These are phyloP conservation scores for Leucosporidium scottii DNA, from an alignment of 768 basidiomycete genomes.

Conservation along the genomic window DNA sequence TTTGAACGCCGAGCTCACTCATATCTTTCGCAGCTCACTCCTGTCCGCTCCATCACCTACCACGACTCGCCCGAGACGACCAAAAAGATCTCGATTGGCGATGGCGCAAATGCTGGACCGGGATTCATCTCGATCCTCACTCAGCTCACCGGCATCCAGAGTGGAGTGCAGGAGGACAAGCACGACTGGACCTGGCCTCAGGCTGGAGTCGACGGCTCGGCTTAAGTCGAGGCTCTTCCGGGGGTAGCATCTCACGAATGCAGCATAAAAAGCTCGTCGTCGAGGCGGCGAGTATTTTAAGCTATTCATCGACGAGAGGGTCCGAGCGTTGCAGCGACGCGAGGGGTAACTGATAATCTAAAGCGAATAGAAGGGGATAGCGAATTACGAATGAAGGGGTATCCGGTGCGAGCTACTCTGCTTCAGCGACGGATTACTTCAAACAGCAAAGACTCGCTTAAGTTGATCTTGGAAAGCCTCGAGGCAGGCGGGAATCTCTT, in stretches of 20 bases:
- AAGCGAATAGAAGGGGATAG: too few relatives aligned
- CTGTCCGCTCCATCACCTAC: slow-evolving; percentile 37
- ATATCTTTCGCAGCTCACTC: slow-evolving; percentile 15
- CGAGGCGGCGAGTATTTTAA: too few relatives aligned
- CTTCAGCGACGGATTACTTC: too few relatives aligned
- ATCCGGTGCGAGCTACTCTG: too few relatives aligned
- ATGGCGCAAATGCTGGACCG: slow-evolving; percentile 35
- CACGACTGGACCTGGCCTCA: slow-evolving; percentile 29
- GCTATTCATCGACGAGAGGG: too few relatives aligned
- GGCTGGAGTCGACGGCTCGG: slow-evolving; percentile 29
- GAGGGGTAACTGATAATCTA: too few relatives aligned
- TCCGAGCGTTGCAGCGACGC: too few relatives aligned
- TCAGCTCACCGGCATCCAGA: slow-evolving; percentile 35
- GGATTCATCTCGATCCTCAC: slow-evolving; percentile 32
- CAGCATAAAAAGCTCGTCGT: too few relatives aligned
- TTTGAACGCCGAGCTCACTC: neutral
- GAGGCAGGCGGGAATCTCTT: slow-evolving; percentile 11
- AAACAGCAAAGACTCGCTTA: slow-evolving; percentile 23
- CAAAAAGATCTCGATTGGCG: slow-evolving; percentile 34
- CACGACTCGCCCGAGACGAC: slow-evolving; percentile 10
- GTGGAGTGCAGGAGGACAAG: slow-evolving; percentile 22
- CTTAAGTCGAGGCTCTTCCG: neutral
- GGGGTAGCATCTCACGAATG: too few relatives aligned
- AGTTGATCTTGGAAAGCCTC: slow-evolving; percentile 12
- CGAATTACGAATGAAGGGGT: too few relatives aligned